A percentile compares a stretch with the other conserved stretches of the same genome.
Evolutionary conservation across 331 rosid genomes (phyloP).

Genomic region (Erythrophleum ivorense): DNA sequence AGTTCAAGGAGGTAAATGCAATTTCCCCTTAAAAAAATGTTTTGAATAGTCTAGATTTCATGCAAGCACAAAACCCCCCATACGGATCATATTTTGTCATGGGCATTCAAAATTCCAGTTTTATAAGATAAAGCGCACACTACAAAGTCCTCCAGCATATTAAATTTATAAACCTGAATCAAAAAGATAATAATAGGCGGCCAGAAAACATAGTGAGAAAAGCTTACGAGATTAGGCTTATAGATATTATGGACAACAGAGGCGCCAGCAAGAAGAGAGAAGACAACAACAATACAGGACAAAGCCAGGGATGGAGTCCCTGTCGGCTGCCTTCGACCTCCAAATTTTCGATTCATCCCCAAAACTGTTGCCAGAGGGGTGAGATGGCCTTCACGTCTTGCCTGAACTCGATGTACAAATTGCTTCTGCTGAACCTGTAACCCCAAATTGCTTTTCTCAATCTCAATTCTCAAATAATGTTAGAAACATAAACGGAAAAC

Average conservation of each 20-base stretch:
- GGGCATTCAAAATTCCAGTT: conserved; percentile 11
- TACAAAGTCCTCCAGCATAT: background rate
- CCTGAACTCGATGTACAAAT: background rate
- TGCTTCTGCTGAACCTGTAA: background rate
- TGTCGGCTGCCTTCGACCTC: conserved; percentile 52
- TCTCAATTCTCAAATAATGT: background rate
- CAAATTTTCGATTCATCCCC: conserved; percentile 53
- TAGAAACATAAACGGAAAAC: background rate
- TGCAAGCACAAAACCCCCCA: conserved; percentile 9
- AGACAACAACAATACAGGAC: conserved; percentile 50
- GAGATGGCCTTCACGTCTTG: background rate
- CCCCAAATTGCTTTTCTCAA: background rate
- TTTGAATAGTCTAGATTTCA: conserved; percentile 21
- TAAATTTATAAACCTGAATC: conserved; percentile 14
- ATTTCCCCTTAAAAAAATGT: background rate
- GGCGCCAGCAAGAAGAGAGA: conserved; percentile 56
- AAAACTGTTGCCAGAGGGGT: background rate
- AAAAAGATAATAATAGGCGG: background rate
- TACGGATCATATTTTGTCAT: background rate
- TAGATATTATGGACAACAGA: conserved; percentile 55
- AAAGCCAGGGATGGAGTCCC: conserved; percentile 55
- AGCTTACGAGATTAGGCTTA: conserved; percentile 56
- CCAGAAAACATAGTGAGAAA: conserved; percentile 6
- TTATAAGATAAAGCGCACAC: conserved; percentile 16
- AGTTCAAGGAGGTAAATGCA: background rate